These are phyloP conservation scores for Halophytophthora polymorphica DNA, from an alignment of 352 stramenopile genomes.

Conservation along the genomic window DNA sequence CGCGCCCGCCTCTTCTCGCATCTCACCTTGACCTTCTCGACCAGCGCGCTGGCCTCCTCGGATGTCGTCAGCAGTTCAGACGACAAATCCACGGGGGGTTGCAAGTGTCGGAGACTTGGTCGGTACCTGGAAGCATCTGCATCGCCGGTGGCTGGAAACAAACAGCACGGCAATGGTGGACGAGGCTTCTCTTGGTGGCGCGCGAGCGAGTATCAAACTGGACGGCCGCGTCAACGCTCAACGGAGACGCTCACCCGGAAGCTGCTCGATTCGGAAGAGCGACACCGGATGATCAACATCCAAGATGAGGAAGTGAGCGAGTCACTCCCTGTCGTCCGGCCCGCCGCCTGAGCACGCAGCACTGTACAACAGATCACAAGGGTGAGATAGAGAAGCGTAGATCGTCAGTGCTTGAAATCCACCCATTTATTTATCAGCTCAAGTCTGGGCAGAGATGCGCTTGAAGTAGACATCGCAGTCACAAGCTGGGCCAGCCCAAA, in stretches of 20 bases:
- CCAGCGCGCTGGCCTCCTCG: constrained; percentile 8
- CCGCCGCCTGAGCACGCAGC: constrained; percentile 16
- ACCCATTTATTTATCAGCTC: neutral
- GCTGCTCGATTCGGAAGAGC: constrained; percentile 23
- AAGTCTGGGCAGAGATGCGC: neutral
- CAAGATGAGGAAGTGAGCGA: constrained; percentile 17
- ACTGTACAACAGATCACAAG: neutral
- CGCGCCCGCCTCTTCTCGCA: constrained; percentile 22
- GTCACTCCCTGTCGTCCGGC: constrained; percentile 11
- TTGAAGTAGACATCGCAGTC: neutral
- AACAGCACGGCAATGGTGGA: constrained; percentile 1
- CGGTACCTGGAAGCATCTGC: constrained; percentile 7
- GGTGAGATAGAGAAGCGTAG: neutral
- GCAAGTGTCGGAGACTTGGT: constrained; percentile 22
- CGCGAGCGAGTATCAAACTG: constrained; percentile 3
- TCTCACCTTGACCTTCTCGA: constrained; percentile 25
- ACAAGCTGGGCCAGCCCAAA: no score
- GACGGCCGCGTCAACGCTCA: constrained; percentile 13
- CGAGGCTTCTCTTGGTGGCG: constrained; percentile 2
- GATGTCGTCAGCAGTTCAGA: neutral
- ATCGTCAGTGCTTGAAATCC: no score
- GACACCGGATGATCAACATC: constrained; percentile 25
- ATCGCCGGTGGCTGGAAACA: neutral
- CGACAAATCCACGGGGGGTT: constrained; percentile 2
- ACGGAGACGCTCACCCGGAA: constrained; percentile 19